Conservation (phyloP, 1,139 yeast species). For the Candida sp. region DNA sequence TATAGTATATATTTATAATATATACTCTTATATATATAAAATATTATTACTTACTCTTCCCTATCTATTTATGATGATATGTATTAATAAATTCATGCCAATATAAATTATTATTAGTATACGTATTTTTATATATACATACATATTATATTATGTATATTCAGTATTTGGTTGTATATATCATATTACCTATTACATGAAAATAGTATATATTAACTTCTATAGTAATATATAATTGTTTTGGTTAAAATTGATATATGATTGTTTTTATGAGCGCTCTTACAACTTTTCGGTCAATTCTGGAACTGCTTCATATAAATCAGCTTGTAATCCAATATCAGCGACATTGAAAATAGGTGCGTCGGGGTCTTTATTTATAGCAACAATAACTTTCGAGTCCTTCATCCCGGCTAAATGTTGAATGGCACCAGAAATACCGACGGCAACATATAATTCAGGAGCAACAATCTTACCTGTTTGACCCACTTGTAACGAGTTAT, state of each 20-base stretch:
- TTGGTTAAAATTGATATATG: background rate
- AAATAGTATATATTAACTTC: too few species aligned
- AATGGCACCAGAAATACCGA: conserved; percentile 96
- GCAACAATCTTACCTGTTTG: conserved; percentile 99
- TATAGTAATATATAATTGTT: background rate
- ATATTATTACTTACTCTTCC: too few species aligned
- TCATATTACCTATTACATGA: too few species aligned
- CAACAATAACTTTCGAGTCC: conserved; percentile 90
- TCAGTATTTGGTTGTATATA: too few species aligned
- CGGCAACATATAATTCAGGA: conserved; percentile 89
- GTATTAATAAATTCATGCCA: too few species aligned
- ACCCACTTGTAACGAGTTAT: conserved; percentile 96
- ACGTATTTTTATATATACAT: too few species aligned
- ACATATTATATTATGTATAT: too few species aligned
- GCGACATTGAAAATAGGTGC: conserved; percentile 93
- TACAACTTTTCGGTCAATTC: conserved; percentile 75
- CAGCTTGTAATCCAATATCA: conserved; percentile 88
- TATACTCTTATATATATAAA: too few species aligned
- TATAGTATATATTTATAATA: too few species aligned
- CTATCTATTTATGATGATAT: too few species aligned
- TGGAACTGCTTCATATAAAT: conserved; percentile 80
- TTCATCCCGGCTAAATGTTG: conserved; percentile 99
- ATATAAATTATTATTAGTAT: too few species aligned
- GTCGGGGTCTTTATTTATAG: conserved; percentile 91
- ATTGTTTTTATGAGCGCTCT: background rate